Evolutionary conservation across 2,329 filamentous ascomycete genomes (phyloP), one percentile per base, ranked within the genome.

Genomic region (Allantophomopsis cytisporea): DNA sequence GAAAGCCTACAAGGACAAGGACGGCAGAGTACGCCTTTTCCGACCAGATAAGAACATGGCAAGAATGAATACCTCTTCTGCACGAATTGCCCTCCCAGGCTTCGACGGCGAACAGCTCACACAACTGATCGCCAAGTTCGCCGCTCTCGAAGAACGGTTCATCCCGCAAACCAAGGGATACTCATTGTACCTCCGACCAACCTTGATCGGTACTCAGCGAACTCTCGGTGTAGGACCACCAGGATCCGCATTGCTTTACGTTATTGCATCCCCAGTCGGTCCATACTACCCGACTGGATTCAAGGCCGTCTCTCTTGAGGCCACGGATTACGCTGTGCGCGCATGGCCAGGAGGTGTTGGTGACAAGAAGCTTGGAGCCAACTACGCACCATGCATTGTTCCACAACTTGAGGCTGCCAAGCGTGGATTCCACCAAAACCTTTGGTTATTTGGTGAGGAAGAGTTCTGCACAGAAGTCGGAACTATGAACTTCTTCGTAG

Each of bases 361-460:
- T 52, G 87, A 96, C 68, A 94, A 91, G 76, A 98, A 98, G 69
- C 78, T 98, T 28, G 91, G 91, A 45, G 91, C 89, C 55, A 98
- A 98, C 73, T 98, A 98, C 60, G 91, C 91, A n/a, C 91, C 91
- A 5, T 96, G 91, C 67, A 89, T 98, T 54, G 69, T 96, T n/a
- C 91, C 91, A 14, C 91, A 98, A 65, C 75, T 91, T 53, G 76
- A 94, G 63, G 91, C 91, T 33, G 86, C 87, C 35, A 83, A 79
- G 60, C 77, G 87, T 41, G 91, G 91, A 16, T 94, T 88, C 72
- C 89, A 96, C 65, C 91, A 98, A 68, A 98, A 96, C 63, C 71
- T 98, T 39, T 98, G 91, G 91, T 68, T 98, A 23, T 98, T 96
- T 57, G 88, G 88, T 34, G 80, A 93, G 55, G 86, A 96, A 61